These are phyloP conservation scores for Schoenoplectus tabernaemontani DNA, from an alignment of 202 grass and related monocot genomes.

Conservation along the genomic window DNA sequence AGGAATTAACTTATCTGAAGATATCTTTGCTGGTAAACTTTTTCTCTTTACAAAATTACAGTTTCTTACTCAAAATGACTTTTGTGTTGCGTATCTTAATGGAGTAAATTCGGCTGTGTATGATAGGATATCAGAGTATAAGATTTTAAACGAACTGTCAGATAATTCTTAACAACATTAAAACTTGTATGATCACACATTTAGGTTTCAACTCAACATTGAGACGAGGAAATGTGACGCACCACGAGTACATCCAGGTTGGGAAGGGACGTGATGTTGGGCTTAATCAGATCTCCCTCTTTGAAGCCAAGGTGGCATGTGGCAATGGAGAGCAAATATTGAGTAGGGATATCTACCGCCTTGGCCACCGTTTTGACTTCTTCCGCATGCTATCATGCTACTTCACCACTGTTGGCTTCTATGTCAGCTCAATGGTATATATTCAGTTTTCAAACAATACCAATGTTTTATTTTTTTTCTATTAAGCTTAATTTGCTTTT, in stretches of 20 bases:
- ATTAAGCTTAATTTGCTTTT: background rate
- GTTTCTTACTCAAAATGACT: background rate
- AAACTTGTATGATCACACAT: background rate
- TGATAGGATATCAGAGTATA: background rate
- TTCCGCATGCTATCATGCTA: constrained; percentile 89
- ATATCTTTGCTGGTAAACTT: constrained; percentile 81
- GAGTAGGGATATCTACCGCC: constrained; percentile 76
- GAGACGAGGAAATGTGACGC: constrained; percentile 80
- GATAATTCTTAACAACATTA: background rate
- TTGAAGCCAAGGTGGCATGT: constrained; percentile 90
- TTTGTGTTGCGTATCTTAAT: background rate
- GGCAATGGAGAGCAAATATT: constrained; percentile 82
- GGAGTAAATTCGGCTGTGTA: background rate
- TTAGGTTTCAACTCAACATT: constrained; percentile 90
- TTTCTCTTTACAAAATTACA: background rate
- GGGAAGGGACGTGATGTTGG: constrained; percentile 87
- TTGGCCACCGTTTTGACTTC: constrained; percentile 88
- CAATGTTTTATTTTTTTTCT: background rate
- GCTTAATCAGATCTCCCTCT: constrained; percentile 81
- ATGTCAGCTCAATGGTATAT: constrained; percentile 74
- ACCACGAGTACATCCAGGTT: constrained; percentile 93
- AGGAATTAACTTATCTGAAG: constrained; percentile 92
- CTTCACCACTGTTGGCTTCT: constrained; percentile 87
- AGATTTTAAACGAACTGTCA: background rate
- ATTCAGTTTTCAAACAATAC: background rate